These are phyloP conservation scores for Pythium folliculosum DNA, from an alignment of 352 stramenopile genomes.

Conservation along the genomic window DNA sequence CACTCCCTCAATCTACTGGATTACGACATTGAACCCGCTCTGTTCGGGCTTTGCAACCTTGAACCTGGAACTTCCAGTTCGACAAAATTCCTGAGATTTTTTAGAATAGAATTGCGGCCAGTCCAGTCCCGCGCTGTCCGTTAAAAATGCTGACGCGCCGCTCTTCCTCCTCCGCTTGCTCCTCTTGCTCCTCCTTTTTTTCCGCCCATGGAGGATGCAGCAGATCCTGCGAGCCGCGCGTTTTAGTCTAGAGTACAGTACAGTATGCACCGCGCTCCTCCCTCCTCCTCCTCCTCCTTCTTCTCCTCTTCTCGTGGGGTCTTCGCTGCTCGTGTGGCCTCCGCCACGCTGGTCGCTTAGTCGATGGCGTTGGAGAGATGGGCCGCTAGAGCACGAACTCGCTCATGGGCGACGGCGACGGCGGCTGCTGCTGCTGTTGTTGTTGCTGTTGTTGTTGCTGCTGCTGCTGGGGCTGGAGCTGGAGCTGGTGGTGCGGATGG, in stretches of 20 bases:
- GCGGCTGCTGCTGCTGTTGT: background rate
- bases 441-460: background rate
- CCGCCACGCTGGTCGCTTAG: background rate
- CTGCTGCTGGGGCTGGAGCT: background rate
- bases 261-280: no score
- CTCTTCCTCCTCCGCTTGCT: background rate
- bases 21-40: background rate
- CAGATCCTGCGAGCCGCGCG: no score
- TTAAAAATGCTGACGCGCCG: no score
- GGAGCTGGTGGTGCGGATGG: background rate
- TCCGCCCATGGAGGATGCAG: no score
- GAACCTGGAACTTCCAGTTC: slow-evolving; percentile 6
- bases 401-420: slow-evolving; percentile 19
- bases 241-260: no score
- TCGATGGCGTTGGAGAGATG: background rate
- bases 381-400: slow-evolving; percentile 26
- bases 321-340: no score
- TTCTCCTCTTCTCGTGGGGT: no score
- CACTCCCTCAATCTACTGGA: background rate
- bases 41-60: slow-evolving; percentile 12
- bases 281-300: no score
- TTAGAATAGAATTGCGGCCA: background rate
- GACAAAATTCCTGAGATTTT: slow-evolving; percentile 4
- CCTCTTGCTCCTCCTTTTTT: background rate
- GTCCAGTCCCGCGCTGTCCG: no score